Percentiles rank a stretch among this genome's conserved stretches.
phyloP scores from a whole-genome alignment of 805 yeast genomes.

The Wickerhamomyces hampshirensis region DNA sequence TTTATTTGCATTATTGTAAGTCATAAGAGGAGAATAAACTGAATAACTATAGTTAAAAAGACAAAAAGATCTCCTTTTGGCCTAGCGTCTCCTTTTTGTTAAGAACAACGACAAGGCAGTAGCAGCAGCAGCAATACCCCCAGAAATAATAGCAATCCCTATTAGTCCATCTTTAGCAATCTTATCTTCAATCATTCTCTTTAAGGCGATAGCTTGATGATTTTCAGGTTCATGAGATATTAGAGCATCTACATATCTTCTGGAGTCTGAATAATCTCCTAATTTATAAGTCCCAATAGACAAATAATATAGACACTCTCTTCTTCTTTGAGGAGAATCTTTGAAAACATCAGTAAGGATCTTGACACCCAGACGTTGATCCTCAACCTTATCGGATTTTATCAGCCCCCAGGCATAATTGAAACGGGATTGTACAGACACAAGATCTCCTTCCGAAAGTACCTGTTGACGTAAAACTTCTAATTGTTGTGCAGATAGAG shows the following conservation, averaged over 20 bases:
- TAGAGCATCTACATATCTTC: conserved; percentile 77
- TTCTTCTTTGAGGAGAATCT: conserved; percentile 74
- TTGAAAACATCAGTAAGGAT: conserved; percentile 65
- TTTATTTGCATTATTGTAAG: too few species aligned
- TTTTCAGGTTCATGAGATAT: conserved; percentile 80
- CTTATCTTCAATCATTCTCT: conserved; percentile 75
- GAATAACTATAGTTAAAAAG: too few species aligned
- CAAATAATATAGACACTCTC: conserved; percentile 86
- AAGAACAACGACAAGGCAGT: conserved; percentile 47
- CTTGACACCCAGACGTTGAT: conserved; percentile 76
- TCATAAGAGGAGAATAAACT: not conserved
- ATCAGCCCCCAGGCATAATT: conserved; percentile 96
- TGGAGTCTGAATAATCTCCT: conserved; percentile 82
- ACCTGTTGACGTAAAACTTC: conserved; percentile 74
- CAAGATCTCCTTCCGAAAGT: conserved; percentile 72
- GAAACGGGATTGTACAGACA: conserved; percentile 79
- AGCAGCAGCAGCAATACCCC: conserved; percentile 79
- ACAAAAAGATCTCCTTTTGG: too few species aligned
- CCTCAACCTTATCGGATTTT: conserved; percentile 56
- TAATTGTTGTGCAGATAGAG: conserved; percentile 71
- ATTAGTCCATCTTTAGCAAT: conserved; percentile 83
- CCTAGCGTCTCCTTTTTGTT: conserved; percentile 26
- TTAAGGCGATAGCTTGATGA: conserved; percentile 66
- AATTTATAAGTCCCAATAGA: conserved; percentile 84
- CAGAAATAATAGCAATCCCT: conserved; percentile 85